Percentiles rank a stretch among this genome's conserved stretches.
phyloP scores from a whole-genome alignment of 1,284 basidiomycete species.

The Albatrellus sp. region DNA sequence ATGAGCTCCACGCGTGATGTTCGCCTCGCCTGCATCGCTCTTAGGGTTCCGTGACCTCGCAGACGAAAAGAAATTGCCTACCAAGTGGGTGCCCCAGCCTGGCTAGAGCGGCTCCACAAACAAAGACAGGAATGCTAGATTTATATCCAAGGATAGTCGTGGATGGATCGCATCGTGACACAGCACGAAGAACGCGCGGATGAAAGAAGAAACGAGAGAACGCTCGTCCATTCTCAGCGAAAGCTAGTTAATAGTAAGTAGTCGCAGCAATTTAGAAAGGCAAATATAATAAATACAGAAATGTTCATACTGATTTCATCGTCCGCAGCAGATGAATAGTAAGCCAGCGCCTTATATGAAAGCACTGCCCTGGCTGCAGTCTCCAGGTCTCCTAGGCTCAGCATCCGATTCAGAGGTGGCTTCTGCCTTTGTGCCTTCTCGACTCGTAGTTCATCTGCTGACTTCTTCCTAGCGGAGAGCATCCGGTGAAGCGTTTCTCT shows the following conservation, averaged over 20 bases:
- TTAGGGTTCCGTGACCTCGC: not conserved
- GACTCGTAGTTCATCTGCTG: conserved; percentile 61
- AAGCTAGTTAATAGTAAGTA: conserved; percentile 25
- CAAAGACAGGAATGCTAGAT: conserved; percentile 74
- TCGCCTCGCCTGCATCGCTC: conserved; percentile 52
- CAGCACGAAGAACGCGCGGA: conserved; percentile 65
- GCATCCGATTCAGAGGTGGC: conserved; percentile 54
- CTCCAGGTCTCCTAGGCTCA: conserved; percentile 73
- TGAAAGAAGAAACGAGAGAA: conserved; percentile 77
- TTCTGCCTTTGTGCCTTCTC: conserved; percentile 47
- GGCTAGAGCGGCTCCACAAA: conserved; percentile 81
- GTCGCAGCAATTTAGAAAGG: not conserved
- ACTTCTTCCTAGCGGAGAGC: conserved; percentile 33
- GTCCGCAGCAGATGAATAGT: conserved; percentile 75
- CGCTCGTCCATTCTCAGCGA: conserved; percentile 55
- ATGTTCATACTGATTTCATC: conserved; percentile 55
- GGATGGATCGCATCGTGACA: conserved; percentile 59
- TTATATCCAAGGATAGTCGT: conserved; percentile 68
- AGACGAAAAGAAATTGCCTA: conserved; percentile 12
- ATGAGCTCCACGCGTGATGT: conserved; percentile 70
- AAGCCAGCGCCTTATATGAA: conserved; percentile 64
- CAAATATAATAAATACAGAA: not conserved
- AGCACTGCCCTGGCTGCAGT: conserved; percentile 52
- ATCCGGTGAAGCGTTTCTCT: conserved; percentile 27
- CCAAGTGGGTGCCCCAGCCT: conserved; percentile 78